Conservation (phyloP, 495 filamentous ascomycete genomes). For the Talaromyces stipitatus region DNA sequence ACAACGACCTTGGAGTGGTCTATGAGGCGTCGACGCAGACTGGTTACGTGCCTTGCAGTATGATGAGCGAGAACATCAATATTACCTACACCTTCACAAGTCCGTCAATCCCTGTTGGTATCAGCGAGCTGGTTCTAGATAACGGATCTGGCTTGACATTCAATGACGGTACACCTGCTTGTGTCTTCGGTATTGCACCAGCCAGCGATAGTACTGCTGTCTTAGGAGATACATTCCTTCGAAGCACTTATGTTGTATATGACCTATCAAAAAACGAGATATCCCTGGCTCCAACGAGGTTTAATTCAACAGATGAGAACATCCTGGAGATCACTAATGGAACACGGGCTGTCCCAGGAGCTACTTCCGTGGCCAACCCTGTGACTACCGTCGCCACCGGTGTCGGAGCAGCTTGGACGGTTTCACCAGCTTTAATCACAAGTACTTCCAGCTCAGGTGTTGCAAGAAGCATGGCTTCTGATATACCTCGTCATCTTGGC, state of each 20-base stretch:
- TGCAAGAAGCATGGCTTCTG: conserved; percentile 6
- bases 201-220: conserved; percentile 59
- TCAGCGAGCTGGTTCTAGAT: conserved; percentile 73
- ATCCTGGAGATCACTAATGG: conserved; percentile 70
- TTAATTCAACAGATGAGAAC: conserved; percentile 59
- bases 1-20: conserved; percentile 53
- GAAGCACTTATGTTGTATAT: conserved; percentile 88
- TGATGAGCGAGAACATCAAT: conserved; percentile 47
- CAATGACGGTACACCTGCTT: conserved; percentile 53
- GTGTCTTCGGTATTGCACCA: conserved; percentile 71
- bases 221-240: conserved; percentile 87
- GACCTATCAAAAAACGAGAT: conserved; percentile 86
- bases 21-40: conserved; percentile 43
- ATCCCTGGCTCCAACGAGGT: conserved; percentile 75
- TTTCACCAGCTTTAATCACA: neutral
- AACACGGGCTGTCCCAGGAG: conserved; percentile 56
- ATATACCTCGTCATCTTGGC: conserved; percentile 17
- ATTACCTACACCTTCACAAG: conserved; percentile 64
- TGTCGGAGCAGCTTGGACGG: neutral
- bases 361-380: conserved; percentile 58
- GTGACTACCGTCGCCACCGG: conserved; percentile 36
- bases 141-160: conserved; percentile 48
- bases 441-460: neutral
- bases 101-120: conserved; percentile 60
- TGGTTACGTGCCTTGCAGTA: conserved; percentile 66